Evolutionary conservation across 2,329 filamentous ascomycete species (phyloP).

Genomic region (Huntiella abstrusa): DNA sequence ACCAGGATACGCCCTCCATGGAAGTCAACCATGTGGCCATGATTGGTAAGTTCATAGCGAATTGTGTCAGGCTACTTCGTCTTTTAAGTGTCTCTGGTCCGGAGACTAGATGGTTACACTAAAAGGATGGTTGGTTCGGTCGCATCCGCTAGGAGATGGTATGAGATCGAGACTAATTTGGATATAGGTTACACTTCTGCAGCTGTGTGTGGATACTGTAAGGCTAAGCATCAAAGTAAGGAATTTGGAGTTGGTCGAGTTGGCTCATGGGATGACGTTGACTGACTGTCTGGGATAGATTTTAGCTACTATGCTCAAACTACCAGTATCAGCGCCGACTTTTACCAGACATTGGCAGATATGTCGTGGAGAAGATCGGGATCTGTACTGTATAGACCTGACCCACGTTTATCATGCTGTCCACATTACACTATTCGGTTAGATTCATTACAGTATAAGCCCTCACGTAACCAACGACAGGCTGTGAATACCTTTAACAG

Average conservation of each 20-base stretch:
- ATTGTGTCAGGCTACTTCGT: too few relatives aligned
- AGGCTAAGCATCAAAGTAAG: constrained; percentile 6
- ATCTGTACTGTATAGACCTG: constrained; percentile 56
- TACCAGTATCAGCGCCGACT: constrained; percentile 38
- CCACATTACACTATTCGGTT: constrained; percentile 75
- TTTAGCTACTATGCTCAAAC: constrained; percentile 54
- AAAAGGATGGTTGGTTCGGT: too few relatives aligned
- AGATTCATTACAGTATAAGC: constrained; percentile 43
- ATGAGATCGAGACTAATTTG: not conserved
- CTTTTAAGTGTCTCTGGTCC: too few relatives aligned
- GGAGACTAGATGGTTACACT: too few relatives aligned
- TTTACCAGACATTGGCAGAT: constrained; percentile 56
- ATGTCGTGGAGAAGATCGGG: constrained; percentile 62
- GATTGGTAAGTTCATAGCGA: too few relatives aligned
- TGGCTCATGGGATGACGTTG: too few relatives aligned
- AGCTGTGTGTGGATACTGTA: constrained; percentile 5
- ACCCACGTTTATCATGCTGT: constrained; percentile 67
- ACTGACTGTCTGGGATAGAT: constrained; percentile 25
- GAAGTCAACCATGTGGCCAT: too few relatives aligned
- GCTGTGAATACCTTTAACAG: constrained; percentile 59
- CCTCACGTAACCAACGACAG: constrained; percentile 55
- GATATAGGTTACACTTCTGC: constrained; percentile 4
- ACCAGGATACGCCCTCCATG: too few relatives aligned
- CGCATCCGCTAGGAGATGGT: too few relatives aligned
- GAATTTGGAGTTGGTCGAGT: not conserved